Conservation (phyloP, 2,329 filamentous ascomycete species). For the Verticillium isaacii region DNA sequence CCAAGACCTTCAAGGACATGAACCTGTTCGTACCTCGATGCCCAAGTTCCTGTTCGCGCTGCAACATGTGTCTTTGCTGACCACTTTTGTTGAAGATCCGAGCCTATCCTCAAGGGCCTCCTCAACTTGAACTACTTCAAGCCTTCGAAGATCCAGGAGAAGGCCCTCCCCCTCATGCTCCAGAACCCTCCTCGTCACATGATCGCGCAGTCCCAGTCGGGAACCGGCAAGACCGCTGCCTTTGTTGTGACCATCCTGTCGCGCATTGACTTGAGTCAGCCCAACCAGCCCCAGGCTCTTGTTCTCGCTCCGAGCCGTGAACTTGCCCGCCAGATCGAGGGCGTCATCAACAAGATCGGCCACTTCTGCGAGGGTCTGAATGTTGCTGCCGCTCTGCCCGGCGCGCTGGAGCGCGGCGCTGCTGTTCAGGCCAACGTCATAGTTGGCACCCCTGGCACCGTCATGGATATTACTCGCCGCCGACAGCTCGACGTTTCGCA, state of each 20-base stretch:
- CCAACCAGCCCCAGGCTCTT: conserved; percentile 74
- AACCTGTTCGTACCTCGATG: conserved; percentile 59
- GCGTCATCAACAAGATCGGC: conserved; percentile 79
- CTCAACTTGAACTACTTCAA: conserved; percentile 82
- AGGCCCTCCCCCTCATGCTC: conserved; percentile 84
- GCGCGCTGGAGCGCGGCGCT: conserved; percentile 64
- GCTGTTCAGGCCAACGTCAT: conserved; percentile 73
- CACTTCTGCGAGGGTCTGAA: conserved; percentile 72
- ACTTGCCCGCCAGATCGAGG: conserved; percentile 88
- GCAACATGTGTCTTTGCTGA: background rate
- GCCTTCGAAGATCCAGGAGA: conserved; percentile 97
- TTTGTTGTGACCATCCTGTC: conserved; percentile 91
- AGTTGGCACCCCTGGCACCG: conserved; percentile 90
- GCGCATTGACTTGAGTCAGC: conserved; percentile 69
- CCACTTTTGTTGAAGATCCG: conserved; percentile 19
- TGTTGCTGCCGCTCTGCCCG: conserved; percentile 79
- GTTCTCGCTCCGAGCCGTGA: conserved; percentile 91
- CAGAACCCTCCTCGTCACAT: conserved; percentile 84
- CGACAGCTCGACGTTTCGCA: conserved; percentile 66
- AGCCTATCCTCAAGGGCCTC: conserved; percentile 69
- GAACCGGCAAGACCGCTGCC: conserved; percentile 95
- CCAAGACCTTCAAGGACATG: conserved; percentile 78
- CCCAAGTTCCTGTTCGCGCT: background rate
- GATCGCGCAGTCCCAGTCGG: conserved; percentile 98
- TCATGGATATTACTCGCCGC: conserved; percentile 79